These are phyloP conservation scores for Hsuehochloa calcarea DNA, from an alignment of 176 grass and related monocot genomes.

Conservation along the genomic window DNA sequence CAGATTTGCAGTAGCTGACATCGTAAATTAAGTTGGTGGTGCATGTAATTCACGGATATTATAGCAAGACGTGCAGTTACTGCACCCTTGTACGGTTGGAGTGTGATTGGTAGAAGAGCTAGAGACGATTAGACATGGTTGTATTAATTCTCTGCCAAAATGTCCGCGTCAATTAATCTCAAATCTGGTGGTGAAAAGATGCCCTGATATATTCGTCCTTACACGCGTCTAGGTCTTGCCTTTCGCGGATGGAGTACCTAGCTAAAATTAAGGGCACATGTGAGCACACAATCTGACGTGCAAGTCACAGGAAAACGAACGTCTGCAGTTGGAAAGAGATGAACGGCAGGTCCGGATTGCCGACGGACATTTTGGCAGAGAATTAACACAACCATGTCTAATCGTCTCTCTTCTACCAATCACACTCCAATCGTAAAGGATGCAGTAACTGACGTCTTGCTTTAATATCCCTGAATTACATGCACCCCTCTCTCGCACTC, in stretches of 20 bases:
- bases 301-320: neutral
- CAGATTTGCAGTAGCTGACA: neutral
- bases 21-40: neutral
- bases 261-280: neutral
- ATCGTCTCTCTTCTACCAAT: no score
- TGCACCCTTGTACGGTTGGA: neutral
- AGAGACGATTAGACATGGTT: neutral
- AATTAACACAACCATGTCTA: no score
- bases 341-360: neutral
- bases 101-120: neutral
- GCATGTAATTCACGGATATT: neutral
- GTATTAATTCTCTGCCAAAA: neutral
- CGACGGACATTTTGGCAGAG: no score
- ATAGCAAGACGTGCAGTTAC: neutral
- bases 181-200: neutral
- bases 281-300: neutral
- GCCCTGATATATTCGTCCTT: neutral
- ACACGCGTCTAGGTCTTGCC: neutral
- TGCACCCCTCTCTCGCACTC: no score
- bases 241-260: neutral
- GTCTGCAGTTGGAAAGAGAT: neutral
- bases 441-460: no score
- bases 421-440: no score
- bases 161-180: neutral
- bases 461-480: no score